A percentile compares a stretch with the other conserved stretches of the same genome.
Evolutionary conservation across 1,284 basidiomycete genomes (phyloP).

Genomic region (Malassezia restricta): DNA sequence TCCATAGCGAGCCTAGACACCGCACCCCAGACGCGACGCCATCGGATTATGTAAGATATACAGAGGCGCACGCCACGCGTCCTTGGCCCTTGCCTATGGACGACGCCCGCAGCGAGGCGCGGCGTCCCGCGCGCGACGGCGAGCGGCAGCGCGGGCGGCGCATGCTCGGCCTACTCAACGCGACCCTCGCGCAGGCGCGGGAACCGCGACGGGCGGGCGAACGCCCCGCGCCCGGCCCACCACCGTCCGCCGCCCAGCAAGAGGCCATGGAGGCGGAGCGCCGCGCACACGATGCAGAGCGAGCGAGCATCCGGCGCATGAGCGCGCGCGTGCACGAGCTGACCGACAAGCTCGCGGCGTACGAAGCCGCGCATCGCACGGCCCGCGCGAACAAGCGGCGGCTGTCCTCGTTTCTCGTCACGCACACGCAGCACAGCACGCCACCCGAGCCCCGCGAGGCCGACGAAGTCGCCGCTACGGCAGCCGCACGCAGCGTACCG

Average conservation of each 20-base stretch:
- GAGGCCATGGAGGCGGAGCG: constrained; percentile 5
- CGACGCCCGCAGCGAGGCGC: background rate
- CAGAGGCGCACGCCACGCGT: background rate
- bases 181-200: constrained; percentile 8
- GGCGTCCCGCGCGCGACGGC: background rate
- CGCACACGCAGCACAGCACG: background rate
- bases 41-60: background rate
- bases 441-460: background rate
- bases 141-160: constrained; percentile 11
- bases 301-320: constrained; percentile 5
- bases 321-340: constrained; percentile 4
- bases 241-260: background rate
- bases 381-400: constrained; percentile 15
- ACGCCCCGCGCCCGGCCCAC: background rate
- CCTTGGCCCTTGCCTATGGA: background rate
- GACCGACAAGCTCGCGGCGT: constrained; percentile 12
- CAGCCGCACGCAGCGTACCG: constrained; percentile 1
- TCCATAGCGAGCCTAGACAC: background rate
- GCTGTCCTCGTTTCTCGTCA: constrained; percentile 18
- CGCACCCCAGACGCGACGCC: background rate
- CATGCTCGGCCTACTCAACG: constrained; percentile 11
- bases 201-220: background rate
- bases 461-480: background rate
- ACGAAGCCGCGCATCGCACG: constrained; percentile 10
- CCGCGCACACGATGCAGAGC: constrained; percentile 14